Evolutionary conservation across 2,329 filamentous ascomycete species (phyloP), one percentile per base, ranked within the genome.

Genomic region (Xylaria sp.): DNA sequence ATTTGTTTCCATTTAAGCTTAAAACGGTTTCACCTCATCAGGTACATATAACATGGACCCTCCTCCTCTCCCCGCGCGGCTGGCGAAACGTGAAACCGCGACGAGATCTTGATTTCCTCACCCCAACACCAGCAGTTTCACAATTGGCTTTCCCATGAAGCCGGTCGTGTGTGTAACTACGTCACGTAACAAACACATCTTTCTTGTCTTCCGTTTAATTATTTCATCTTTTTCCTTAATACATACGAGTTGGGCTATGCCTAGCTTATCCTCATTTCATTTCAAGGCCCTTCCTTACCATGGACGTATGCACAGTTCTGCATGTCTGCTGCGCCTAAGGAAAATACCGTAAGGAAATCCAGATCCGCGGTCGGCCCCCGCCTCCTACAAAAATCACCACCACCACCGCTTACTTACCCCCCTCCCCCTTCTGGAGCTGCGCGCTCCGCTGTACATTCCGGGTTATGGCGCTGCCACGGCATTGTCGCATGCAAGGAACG

Each of bases 71-170:
- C 55, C 52, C 58, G 52, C 45, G 21, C 44, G 55, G 54, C 58
- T 60, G 58, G 58, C 55, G 52, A 60, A 58, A 60, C 49, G 44
- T n/a, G n/a, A 54, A 54, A 48, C 43, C 46, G 48, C 39, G 26
- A 26, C 52, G 43, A 55, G 38, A 51, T 51, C 55, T 55, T 56
- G 52, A 39, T 54, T 50, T 54, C 42, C n/a, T n/a, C n/a, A n/a
- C 26, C 50, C 54, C 49, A 50, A 44, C 52, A 50, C 46, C 37
- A 42, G 44, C 26, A 53, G 54, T 58, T 58, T 60, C 52, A 57
- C 21, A 24, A 21, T 20, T 50, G 26, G 40, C 48, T 3, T 57
- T 45, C 45, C 54, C 38, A 49, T 44, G 40, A 34, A 11, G 5
- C 5, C 29, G 9, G 4, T 34, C 29, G 9, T 6, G 9, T 26